Evolutionary conservation across 2,329 filamentous ascomycete species (phyloP), one percentile per base, ranked within the genome.

Genomic region (Chrysoporthe deuterocubensis): DNA sequence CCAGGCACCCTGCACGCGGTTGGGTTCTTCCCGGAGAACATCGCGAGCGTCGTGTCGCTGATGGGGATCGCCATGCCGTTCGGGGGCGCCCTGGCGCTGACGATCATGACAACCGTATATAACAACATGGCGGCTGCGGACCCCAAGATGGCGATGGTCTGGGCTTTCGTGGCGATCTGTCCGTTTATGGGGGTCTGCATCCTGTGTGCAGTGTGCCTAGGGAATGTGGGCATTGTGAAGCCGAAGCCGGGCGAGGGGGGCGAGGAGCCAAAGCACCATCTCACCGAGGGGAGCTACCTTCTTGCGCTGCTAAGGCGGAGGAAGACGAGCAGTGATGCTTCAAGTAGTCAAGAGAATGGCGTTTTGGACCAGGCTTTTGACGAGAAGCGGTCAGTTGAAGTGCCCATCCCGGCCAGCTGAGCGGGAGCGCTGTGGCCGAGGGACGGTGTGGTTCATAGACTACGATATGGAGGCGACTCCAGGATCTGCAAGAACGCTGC

Each of bases 61-160:
- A 83, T 90, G 76, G 81, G 83, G 0, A 86, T 92, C 65, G 83
- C 87, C 2, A 69, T 86, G 21, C 87, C 87, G 0, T 85, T 92
- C 32, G 89, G 90, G 2, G 89, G 90, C 13, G 90, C 89, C 0
- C 76, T 92, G 3, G 85, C 85, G 0, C 80, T 91, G 58, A 90
- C 89, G 0, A 83, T 92, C 73, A 91, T 92, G 89, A 84, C 88
- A 11, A 83, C 85, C 6, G 88, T 92, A 1, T 91, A 91, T 75
- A 90, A 90, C 73, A 92, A 92, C 70, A 77, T 63, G 37, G 44
- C 40, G 3, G 64, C 58, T 4, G 26, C 21, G 44, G 42, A 64
- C 8, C 50, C 44, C 37, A 69, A 57, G 60, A 66, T 67, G 70
- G 89, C 87, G 0, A 86, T 91, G 18, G 86, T 89, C 70, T 90